Base-by-base conservation (phyloP, 2,329 filamentous ascomycete species). In the Reticulascus tulasneorum region DNA sequence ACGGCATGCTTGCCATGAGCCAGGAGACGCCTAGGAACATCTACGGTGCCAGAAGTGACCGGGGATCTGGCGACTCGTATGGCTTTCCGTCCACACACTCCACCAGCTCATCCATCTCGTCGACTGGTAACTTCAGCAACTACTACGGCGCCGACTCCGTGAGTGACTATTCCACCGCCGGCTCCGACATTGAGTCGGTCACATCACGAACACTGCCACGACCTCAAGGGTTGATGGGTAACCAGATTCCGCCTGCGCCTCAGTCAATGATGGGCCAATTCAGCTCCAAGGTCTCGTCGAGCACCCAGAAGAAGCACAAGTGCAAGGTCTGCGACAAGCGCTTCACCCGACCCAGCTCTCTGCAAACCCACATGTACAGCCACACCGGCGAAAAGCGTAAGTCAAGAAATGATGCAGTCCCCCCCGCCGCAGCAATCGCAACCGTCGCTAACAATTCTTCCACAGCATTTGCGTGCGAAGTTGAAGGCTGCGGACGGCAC, bases 231-330 rank as follows among this genome's bases (percentile, higher is more conserved):
- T 52, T 75, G 35, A 71, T 75, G 65, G 67, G 68, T 27, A 79
- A 73, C 39, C 75, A 72, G 46, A 73, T 82, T 21, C 87, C 88
- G 2, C 88, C 89, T 2, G 88, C 88, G 13, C 90, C 89, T 2
- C 86, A 94, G 57, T 94, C 90, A 1, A 96, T 98, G 89, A 98
- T 98, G 93, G 82, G 88, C 34, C 90, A 94, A 54, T 97, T 97
- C 68, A 96, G 87, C 65, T 96, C 91, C 46, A 96, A 96, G 66
- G 83, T 96, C 34, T 90, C 89, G 1, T 90, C 87, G 13, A 95
- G 88, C 66, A 93, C 91, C 9, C 89, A 96, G 59, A 97, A 97
- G 80, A 97, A 97, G 74, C 93, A 97, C 70, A 96, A 96, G 72
- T 97, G 91, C 77, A 96, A 95, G 68, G 86, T 97, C 42, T 97